phyloP scores from a whole-genome alignment of 352 stramenopile species.

The Aphanomyces invadans region DNA sequence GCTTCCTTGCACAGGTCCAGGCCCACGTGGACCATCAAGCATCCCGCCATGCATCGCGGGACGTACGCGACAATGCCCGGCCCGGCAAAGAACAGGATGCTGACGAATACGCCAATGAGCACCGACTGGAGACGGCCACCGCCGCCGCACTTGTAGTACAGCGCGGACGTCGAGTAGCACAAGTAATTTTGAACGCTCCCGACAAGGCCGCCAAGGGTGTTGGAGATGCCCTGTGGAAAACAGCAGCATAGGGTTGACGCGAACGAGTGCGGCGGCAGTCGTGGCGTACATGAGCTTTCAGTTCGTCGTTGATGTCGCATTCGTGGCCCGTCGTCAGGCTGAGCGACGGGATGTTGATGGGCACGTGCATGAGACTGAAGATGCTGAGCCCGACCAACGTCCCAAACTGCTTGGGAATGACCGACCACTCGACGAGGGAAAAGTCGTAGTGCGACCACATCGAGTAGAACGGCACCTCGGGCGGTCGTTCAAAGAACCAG shows the following conservation, averaged over 20 bases:
- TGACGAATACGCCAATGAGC: constrained; percentile 55
- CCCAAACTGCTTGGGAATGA: constrained; percentile 64
- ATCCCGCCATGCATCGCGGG: constrained; percentile 89
- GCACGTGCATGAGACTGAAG: constrained; percentile 93
- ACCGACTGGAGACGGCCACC: constrained; percentile 53
- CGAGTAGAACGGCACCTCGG: constrained; percentile 60
- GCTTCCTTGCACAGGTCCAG: constrained; percentile 86
- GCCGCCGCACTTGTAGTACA: constrained; percentile 87
- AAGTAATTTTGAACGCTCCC: constrained; percentile 90
- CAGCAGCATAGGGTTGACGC: background rate
- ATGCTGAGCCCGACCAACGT: constrained; percentile 83
- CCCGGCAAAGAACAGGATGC: constrained; percentile 85
- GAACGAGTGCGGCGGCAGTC: too few species aligned
- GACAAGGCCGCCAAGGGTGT: constrained; percentile 74
- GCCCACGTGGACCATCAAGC: constrained; percentile 87
- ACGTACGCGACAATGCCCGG: constrained; percentile 79
- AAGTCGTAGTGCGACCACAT: constrained; percentile 74
- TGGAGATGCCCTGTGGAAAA: constrained; percentile 64
- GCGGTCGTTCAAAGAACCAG: constrained; percentile 70
- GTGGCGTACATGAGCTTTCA: constrained; percentile 67
- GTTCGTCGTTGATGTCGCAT: constrained; percentile 89
- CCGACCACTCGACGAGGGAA: constrained; percentile 47
- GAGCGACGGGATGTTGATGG: constrained; percentile 91
- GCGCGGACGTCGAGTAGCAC: constrained; percentile 75
- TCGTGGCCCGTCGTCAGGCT: constrained; percentile 79